Evolutionary conservation across 768 basidiomycete species (phyloP).

Genomic region (Hebeloma cylindrosporum): DNA sequence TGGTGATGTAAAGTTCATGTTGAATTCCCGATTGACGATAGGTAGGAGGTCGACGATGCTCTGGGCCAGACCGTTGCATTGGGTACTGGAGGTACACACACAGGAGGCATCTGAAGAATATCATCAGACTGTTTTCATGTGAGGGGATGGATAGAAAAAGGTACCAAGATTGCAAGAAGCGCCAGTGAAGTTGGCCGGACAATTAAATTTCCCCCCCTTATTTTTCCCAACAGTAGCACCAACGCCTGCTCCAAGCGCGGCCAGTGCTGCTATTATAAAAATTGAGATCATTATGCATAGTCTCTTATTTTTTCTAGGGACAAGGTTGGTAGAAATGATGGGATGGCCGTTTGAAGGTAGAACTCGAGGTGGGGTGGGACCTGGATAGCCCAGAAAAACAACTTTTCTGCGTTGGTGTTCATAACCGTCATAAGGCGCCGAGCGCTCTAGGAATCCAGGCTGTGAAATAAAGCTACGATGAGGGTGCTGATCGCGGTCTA

Average conservation of each 20-base stretch:
- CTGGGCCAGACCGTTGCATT: conserved; percentile 55
- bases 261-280: conserved; percentile 33
- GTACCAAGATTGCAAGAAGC: conserved; percentile 55
- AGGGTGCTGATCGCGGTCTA: conserved; percentile 56
- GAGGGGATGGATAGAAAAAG: not conserved
- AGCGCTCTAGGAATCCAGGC: conserved; percentile 14
- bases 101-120: conserved; percentile 72
- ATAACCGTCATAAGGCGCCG: conserved; percentile 8
- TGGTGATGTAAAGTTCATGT: conserved; percentile 42
- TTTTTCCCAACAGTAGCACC: conserved; percentile 40
- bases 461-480: conserved; percentile 41
- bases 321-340: not conserved
- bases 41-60: conserved; percentile 51
- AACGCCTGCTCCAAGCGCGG: conserved; percentile 43
- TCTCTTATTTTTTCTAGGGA: conserved; percentile 5
- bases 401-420: conserved; percentile 11
- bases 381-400: conserved; percentile 5
- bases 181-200: conserved; percentile 47
- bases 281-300: conserved; percentile 24
- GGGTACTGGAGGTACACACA: conserved; percentile 50
- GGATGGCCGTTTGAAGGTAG: not conserved
- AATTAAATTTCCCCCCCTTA: conserved; percentile 26
- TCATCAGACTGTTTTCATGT: conserved; percentile 7
- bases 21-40: conserved; percentile 46
- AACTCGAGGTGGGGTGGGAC: not conserved